Base-by-base conservation (phyloP, 2,329 filamentous ascomycete genomes). In the Karstenula rhodostoma region DNA sequence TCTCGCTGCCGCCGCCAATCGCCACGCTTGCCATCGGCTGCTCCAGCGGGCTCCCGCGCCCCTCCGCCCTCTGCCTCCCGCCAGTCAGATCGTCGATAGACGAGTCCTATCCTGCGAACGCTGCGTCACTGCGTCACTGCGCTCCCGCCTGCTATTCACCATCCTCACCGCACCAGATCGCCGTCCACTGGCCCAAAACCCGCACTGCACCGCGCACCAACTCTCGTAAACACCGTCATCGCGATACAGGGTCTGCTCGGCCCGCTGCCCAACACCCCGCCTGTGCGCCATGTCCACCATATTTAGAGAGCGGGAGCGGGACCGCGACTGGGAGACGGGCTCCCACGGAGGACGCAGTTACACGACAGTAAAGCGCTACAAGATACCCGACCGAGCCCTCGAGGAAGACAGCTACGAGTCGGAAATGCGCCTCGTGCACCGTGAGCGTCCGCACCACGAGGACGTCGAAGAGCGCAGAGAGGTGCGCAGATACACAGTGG, bases 281-380 rank as follows among this genome's bases (percentile, higher is more conserved):
- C 25, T 22, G 55, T 56, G 58, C 62, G 61, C 64, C 71, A 81
- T 81, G 80, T 83, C 81, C 44, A 77, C 79, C 70, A 73, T 82
- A 65, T 81, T 79, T 72, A 79, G 75, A 61, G 80, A 82, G 69
- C 73, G 77, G 60, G 77, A 79, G 56, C 77, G 80, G 53, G 79
- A 82, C 67, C 78, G 79, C 63, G 80, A 82, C 66, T 80, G 79
- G 73, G 80, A 81, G 47, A 72, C 76, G 15, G 65, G 69, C 54
- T 71, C 73, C 33, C 67, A 70, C 70, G 77, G 77, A 61, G 81
- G 63, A 29, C 75, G 74, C 62, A 73, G 78, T 63, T 84, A 83
- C 68, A 85, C 83, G 65, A 86, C 84, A 7, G 83, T 89, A 67
- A 86, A 86, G 72, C 85, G 86, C 68, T 89, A 89, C 79, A 81